Evolutionary conservation across 1,139 yeast species (phyloP), one percentile per base, ranked within the genome.

Genomic region (Pichia sp.): DNA sequence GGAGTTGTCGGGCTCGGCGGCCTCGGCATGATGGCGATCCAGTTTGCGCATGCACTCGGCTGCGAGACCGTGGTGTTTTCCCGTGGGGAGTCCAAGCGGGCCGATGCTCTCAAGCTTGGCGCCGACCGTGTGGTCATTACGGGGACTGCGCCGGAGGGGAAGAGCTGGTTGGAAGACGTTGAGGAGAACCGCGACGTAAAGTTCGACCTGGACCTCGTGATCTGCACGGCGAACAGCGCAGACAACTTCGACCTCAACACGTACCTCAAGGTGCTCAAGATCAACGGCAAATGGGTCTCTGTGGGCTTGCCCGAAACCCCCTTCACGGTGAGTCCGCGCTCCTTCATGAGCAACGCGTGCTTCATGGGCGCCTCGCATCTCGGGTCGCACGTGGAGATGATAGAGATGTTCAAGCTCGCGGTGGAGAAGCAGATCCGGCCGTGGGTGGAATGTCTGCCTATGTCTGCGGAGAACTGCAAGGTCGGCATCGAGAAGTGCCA

Each of bases 1-100:
- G 85, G 81, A 55, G 70, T 81, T 60, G 71, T 79, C 57, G 85
- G 86, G 58, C 72, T 81, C 58, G 86, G 86, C 61, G 85, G 85
- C 47, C 70, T 81, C 59, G 86, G 86, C 43, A 84, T 80, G 69
- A 75, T 80, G 77, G 84, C 82, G 42, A 71, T 81, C 57, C 76
- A 77, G 72, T 75, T 80, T 60, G 78, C 84, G 51, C 75, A 77
- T 59, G 85, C 84, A 6, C 64, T 81, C 60, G 85, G 84, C 43
- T 82, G 84, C 26, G 77, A 80, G 59, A 84, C 80, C 13, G 72
- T 74, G 57, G 83, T 81, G 2, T 74, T 81, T 63, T 79, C 84
- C 23, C 73, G 85, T 69, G 67, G 78, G 6, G 67, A 69, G 38
- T 61, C 74, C 47, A 81, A 81, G 68, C 76, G 73, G 61, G 79